Evolutionary conservation across 164 flowering plant genomes (phyloP).

Genomic region (Sedum album): DNA sequence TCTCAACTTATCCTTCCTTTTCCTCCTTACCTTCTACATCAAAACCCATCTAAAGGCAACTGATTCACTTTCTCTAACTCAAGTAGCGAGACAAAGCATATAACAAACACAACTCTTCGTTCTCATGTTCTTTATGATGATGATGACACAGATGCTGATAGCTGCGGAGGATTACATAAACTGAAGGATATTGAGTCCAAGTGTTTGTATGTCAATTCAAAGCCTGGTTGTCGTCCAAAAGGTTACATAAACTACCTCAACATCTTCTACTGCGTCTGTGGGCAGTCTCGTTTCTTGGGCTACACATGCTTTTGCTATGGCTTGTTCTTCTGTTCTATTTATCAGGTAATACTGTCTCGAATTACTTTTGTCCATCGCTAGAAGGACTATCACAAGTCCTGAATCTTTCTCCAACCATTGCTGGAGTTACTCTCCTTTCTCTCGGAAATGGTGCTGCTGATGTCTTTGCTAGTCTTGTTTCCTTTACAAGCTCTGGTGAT

Average conservation of each 20-base stretch:
- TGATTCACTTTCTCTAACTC: background rate
- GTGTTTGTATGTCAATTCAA: constrained; percentile 40
- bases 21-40: constrained; percentile 4
- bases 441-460: constrained; percentile 69
- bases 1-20: constrained; percentile 7
- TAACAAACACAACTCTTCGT: constrained; percentile 6
- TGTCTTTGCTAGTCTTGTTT: constrained; percentile 48
- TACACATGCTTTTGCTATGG: constrained; percentile 34
- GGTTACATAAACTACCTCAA: constrained; percentile 57
- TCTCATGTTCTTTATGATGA: constrained; percentile 4
- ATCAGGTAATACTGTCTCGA: constrained; percentile 51
- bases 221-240: constrained; percentile 25
- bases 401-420: constrained; percentile 58
- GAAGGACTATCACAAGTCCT: constrained; percentile 42
- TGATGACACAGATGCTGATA: constrained; percentile 7
- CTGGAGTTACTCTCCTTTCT: constrained; percentile 65
- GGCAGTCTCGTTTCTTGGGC: constrained; percentile 32
- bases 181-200: constrained; percentile 21
- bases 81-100: background rate
- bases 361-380: constrained; percentile 51
- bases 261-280: constrained; percentile 50
- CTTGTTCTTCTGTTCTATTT: constrained; percentile 51
- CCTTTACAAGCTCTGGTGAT: constrained; percentile 36
- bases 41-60: constrained; percentile 1
- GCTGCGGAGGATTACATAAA: constrained; percentile 27